A percentile compares a stretch with the other conserved stretches of the same genome.
Evolutionary conservation across 805 yeast genomes (phyloP).

Genomic region (Monosporozyma solicola): DNA sequence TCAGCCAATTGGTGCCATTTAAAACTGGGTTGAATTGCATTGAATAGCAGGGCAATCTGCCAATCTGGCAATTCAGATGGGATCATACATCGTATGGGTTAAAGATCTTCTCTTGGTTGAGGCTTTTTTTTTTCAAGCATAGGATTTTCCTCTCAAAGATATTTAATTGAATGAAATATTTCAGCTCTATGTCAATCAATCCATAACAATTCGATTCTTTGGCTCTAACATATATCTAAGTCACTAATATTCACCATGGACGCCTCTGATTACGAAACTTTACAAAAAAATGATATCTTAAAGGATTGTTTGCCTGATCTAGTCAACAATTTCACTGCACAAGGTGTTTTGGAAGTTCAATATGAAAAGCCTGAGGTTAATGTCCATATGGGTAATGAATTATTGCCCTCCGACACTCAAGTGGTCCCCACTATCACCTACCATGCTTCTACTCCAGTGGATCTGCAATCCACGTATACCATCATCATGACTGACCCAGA

Average conservation of each 20-base stretch:
- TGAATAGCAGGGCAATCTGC: too few relatives aligned
- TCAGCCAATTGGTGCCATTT: too few relatives aligned
- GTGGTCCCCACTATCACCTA: conserved; percentile 66
- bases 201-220: neutral
- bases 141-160: neutral
- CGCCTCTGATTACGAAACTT: conserved; percentile 12
- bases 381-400: conserved; percentile 72
- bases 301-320: conserved; percentile 18
- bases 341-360: conserved; percentile 23
- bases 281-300: conserved; percentile 21
- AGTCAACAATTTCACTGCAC: conserved; percentile 12
- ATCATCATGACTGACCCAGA: conserved; percentile 84
- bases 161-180: neutral
- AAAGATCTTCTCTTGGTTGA: too few relatives aligned
- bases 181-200: neutral
- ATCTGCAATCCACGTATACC: conserved; percentile 37
- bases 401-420: conserved; percentile 49
- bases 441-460: conserved; percentile 35
- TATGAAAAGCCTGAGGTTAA: conserved; percentile 15
- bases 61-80: too few relatives aligned
- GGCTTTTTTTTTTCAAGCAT: too few relatives aligned
- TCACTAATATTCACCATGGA: neutral
- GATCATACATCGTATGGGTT: too few relatives aligned
- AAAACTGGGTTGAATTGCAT: too few relatives aligned
- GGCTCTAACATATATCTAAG: neutral